Conservation (phyloP, 164 flowering plant genomes). For the Saururus chinensis region DNA sequence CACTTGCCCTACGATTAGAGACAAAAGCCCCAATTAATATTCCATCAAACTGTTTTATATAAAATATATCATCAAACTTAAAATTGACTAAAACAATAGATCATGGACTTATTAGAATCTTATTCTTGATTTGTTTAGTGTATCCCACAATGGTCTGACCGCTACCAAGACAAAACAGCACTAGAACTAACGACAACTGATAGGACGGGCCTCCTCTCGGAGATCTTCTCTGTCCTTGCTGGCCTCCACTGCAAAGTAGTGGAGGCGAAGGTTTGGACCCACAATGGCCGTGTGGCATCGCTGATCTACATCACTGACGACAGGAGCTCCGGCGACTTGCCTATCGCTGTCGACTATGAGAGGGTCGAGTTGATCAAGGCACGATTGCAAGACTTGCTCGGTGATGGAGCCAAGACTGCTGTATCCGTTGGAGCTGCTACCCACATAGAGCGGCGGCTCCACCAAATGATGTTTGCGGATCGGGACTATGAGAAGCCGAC, state of each 20-base stretch:
- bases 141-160: too few relatives aligned
- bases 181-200: constrained; percentile 70
- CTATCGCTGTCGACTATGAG: constrained; percentile 43
- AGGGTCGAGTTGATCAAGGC: constrained; percentile 40
- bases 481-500: constrained; percentile 47
- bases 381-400: constrained; percentile 51
- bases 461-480: constrained; percentile 85
- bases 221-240: constrained; percentile 66
- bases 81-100: too few relatives aligned
- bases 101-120: too few relatives aligned
- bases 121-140: too few relatives aligned
- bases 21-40: too few relatives aligned
- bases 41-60: too few relatives aligned
- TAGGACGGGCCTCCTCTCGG: constrained; percentile 65
- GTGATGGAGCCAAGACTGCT: constrained; percentile 30
- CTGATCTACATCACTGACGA: constrained; percentile 59
- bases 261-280: constrained; percentile 78
- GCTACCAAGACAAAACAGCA: constrained; percentile 56
- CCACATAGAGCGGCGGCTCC: constrained; percentile 68
- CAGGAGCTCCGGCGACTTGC: constrained; percentile 50
- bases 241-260: constrained; percentile 60
- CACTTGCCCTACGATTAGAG: too few relatives aligned
- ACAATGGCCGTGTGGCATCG: constrained; percentile 70
- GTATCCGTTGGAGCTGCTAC: constrained; percentile 56
- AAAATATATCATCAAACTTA: too few relatives aligned